Evolutionary conservation across 495 filamentous ascomycete species (phyloP).

Genomic region (Elasticomyces elasticus): DNA sequence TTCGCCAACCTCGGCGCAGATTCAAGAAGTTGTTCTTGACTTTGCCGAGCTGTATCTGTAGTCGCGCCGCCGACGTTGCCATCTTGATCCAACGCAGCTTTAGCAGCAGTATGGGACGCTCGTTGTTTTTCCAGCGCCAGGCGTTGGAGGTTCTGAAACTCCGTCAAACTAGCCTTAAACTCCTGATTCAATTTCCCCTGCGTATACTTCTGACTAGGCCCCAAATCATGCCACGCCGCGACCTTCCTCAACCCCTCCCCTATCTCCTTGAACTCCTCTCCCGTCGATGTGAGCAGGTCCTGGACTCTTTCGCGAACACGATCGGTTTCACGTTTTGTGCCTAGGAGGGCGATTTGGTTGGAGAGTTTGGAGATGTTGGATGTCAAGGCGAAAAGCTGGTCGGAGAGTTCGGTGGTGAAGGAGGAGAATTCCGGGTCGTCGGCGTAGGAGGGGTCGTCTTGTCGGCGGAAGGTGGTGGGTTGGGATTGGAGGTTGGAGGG

Average conservation of each 20-base stretch:
- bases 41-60: conserved; percentile 22
- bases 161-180: conserved; percentile 72
- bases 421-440: conserved; percentile 90
- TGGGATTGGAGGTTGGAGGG: conserved; percentile 68
- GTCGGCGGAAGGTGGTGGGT: conserved; percentile 53
- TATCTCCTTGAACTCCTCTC: conserved; percentile 78
- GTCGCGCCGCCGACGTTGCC: background rate
- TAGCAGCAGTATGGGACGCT: conserved; percentile 69
- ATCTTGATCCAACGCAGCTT: conserved; percentile 52
- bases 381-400: conserved; percentile 77
- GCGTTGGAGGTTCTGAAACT: conserved; percentile 86
- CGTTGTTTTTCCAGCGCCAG: conserved; percentile 85
- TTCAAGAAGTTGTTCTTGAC: conserved; percentile 63
- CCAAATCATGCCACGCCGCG: conserved; percentile 81
- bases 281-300: conserved; percentile 72
- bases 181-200: conserved; percentile 89
- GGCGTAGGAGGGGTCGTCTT: conserved; percentile 60
- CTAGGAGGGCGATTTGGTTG: conserved; percentile 71
- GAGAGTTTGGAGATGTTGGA: conserved; percentile 73
- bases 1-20: conserved; percentile 72
- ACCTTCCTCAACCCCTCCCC: conserved; percentile 90
- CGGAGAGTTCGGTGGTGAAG: conserved; percentile 69
- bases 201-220: conserved; percentile 85
- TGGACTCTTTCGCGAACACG: conserved; percentile 84
- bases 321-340: conserved; percentile 83